phyloP scores from a whole-genome alignment of 2,329 filamentous ascomycete species.

The Colletotrichum destructivum region DNA sequence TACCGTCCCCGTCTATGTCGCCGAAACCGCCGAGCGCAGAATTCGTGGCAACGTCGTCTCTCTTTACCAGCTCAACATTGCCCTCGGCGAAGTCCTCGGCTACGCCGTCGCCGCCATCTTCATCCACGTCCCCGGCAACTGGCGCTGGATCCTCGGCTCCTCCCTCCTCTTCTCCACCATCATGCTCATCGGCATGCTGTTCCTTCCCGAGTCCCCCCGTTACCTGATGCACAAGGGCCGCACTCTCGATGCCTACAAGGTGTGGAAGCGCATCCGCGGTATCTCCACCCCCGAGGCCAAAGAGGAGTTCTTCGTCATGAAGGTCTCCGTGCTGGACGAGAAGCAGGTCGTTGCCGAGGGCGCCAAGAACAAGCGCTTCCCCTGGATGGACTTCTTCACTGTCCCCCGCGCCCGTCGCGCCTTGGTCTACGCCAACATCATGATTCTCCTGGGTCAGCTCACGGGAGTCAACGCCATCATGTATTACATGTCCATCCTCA shows the following conservation, averaged over 20 bases:
- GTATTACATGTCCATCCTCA: slow-evolving; percentile 81
- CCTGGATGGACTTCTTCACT: slow-evolving; percentile 83
- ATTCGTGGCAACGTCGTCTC: slow-evolving; percentile 81
- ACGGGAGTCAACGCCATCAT: slow-evolving; percentile 80
- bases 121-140: slow-evolving; percentile 77
- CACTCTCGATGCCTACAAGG: slow-evolving; percentile 62
- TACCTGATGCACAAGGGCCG: slow-evolving; percentile 78
- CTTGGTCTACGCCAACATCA: slow-evolving; percentile 77
- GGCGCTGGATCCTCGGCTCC: slow-evolving; percentile 81
- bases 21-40: slow-evolving; percentile 77
- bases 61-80: slow-evolving; percentile 83
- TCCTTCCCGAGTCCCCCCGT: slow-evolving; percentile 79
- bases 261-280: slow-evolving; percentile 82
- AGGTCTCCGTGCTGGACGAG: slow-evolving; percentile 71
- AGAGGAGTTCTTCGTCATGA: slow-evolving; percentile 82
- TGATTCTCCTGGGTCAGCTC: slow-evolving; percentile 79
- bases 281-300: slow-evolving; percentile 68
- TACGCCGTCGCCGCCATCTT: slow-evolving; percentile 83
- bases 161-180: slow-evolving; percentile 74
- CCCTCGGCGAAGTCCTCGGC: slow-evolving; percentile 80
- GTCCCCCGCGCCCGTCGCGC: slow-evolving; percentile 77
- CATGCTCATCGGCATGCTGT: slow-evolving; percentile 73
- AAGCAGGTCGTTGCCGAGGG: slow-evolving; percentile 67
- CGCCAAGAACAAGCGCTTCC: slow-evolving; percentile 69
- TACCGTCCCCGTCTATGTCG: slow-evolving; percentile 82